These are phyloP conservation scores for Notholithocarpus densiflorus DNA, from an alignment of 306 rosid genomes.

Conservation along the genomic window DNA sequence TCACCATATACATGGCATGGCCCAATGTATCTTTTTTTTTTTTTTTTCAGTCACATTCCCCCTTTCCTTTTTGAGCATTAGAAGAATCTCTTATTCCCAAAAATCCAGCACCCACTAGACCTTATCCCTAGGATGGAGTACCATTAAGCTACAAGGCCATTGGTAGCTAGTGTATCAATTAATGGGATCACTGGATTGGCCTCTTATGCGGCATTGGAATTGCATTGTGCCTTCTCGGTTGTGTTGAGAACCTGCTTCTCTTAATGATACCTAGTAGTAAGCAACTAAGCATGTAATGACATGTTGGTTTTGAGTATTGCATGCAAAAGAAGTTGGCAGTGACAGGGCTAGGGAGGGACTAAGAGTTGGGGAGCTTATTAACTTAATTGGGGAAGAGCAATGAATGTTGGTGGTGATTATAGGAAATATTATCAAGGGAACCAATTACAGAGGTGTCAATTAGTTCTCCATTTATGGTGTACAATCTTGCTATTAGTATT, in stretches of 20 bases:
- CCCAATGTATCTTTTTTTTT: neutral
- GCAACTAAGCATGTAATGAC: neutral
- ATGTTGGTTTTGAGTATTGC: neutral
- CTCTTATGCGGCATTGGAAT: neutral
- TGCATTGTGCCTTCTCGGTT: neutral
- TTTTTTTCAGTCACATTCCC: neutral
- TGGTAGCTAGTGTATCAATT: neutral
- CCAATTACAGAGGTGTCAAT: neutral
- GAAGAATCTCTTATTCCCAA: neutral
- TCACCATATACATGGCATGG: conserved; percentile 9
- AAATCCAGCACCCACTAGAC: neutral
- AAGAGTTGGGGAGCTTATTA: neutral
- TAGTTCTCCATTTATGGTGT: neutral
- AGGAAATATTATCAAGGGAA: neutral
- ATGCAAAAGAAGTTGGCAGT: neutral
- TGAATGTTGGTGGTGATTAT: neutral
- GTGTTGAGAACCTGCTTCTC: neutral
- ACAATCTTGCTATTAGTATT: neutral
- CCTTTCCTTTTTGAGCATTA: neutral
- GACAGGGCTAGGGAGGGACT: neutral
- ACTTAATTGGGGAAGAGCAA: neutral
- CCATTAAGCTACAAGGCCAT: neutral
- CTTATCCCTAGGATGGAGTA: neutral
- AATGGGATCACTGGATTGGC: neutral
- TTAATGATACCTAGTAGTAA: neutral